phyloP scores from a whole-genome alignment of 148 eudicot genomes.

The Chenopodium album region DNA sequence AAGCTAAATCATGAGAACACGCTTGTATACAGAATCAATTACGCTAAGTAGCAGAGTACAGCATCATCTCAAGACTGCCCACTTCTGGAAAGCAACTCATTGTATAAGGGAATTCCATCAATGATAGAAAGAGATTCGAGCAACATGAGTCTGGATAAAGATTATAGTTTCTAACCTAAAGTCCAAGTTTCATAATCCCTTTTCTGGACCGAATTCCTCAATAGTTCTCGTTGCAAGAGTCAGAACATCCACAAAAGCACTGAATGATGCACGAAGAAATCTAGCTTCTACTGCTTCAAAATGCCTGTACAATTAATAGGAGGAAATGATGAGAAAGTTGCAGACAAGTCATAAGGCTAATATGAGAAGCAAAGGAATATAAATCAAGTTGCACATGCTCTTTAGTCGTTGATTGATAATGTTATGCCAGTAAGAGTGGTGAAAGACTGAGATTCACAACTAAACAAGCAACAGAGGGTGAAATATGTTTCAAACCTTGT shows the following conservation, averaged over 20 bases:
- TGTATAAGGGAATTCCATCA: not conserved
- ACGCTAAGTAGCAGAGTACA: not conserved
- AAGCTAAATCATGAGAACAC: not conserved
- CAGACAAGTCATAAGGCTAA: not conserved
- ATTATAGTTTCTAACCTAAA: not conserved
- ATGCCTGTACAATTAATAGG: constrained; percentile 44
- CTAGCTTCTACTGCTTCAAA: constrained; percentile 95
- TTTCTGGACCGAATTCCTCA: constrained; percentile 58
- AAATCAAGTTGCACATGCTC: not conserved
- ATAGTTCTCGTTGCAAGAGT: constrained; percentile 81
- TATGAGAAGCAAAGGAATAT: not conserved
- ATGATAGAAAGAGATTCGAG: not conserved
- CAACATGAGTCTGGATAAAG: not conserved
- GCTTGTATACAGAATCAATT: not conserved
- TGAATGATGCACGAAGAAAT: constrained; percentile 88
- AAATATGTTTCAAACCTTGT: not conserved
- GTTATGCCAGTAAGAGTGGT: not conserved
- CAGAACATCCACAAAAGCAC: constrained; percentile 75
- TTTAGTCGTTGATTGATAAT: not conserved
- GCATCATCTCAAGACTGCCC: not conserved
- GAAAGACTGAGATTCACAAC: not conserved
- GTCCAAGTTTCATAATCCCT: constrained; percentile 22
- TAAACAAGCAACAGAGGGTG: not conserved
- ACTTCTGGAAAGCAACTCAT: not conserved
- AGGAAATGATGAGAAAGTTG: not conserved